Evolutionary conservation across 768 basidiomycete species (phyloP), one percentile per base, ranked within the genome.

Genomic region (Sarcomyxa edulis): DNA sequence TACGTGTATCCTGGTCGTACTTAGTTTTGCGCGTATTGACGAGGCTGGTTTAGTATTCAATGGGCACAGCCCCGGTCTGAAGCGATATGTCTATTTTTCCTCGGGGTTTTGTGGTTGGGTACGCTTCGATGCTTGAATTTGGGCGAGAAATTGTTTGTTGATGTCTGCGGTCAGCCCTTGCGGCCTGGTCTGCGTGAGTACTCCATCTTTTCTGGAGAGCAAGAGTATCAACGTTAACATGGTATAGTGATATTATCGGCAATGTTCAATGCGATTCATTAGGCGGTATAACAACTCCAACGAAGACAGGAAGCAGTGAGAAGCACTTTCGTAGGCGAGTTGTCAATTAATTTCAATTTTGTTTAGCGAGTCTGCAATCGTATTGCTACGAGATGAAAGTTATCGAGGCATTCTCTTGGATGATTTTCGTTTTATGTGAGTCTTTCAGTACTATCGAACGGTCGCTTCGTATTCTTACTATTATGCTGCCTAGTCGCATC

Each of bases 321-420:
- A 57, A 21, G 19, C 34, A 4, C 35, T 20, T 36, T 32, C 8
- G 23, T 29, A 16, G 40, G 22, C 30, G 8, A 25, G 14, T 20
- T 21, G 25, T 30, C 10, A 30, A 21, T 9, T 43, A 16, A 43
- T 23, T 34, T 46, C 44, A 44, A 47, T 32, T n/a, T n/a, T 7
- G 36, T 30, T n/a, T 37, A 88, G 87, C 75, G 40, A 71, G 72
- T 35, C 58, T 60, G 6, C 63, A 65, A 47, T 55, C 62, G 19
- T 88, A 71, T 47, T 90, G 87, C 55, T 82, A 84, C 55, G 75
- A 86, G 52, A 84, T 88, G 81, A 85, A 83, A 58, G 78, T 79
- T 32, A 68, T 86, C 23, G 74, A 87, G 47, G 84, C 82, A 2
- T 75, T 89, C 54, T 87, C 86, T 1, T 89, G 87, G 87, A 67